These are phyloP conservation scores for Fusarium nisikadoi DNA, from an alignment of 2,329 filamentous ascomycete species.

Conservation along the genomic window DNA sequence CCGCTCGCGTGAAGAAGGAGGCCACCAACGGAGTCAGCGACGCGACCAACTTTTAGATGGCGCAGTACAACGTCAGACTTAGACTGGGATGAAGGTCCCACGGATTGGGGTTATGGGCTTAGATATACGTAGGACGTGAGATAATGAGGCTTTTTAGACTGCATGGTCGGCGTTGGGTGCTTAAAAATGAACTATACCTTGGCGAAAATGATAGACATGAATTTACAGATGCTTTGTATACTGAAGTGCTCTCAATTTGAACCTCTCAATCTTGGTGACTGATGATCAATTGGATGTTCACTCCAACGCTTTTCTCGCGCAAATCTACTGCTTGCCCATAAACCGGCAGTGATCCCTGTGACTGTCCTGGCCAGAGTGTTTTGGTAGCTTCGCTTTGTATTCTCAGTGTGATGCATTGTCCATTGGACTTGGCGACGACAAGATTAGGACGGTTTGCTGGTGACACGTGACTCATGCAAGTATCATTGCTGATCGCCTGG, in stretches of 20 bases:
- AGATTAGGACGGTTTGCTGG: not conserved
- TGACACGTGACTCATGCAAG: not conserved
- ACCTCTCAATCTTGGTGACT: not conserved
- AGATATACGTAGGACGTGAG: constrained; percentile 30
- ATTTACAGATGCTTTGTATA: constrained; percentile 10
- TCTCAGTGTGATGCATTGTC: not conserved
- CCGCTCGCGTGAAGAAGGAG: constrained; percentile 21
- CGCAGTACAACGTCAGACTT: not conserved
- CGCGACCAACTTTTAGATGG: constrained; percentile 22
- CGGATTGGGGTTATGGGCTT: constrained; percentile 5
- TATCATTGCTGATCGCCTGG: not conserved
- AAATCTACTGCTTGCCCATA: too few relatives aligned
- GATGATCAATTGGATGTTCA: not conserved
- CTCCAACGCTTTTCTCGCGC: too few relatives aligned
- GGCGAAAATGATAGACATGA: constrained; percentile 31
- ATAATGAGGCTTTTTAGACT: constrained; percentile 34
- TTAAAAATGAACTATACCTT: constrained; percentile 33
- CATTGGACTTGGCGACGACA: not conserved
- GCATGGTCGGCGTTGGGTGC: constrained; percentile 29
- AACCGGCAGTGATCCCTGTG: rapidly evolving
- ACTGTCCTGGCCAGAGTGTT: too few relatives aligned
- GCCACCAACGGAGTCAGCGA: constrained; percentile 20
- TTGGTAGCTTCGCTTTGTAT: not conserved
- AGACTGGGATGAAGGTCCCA: constrained; percentile 4
- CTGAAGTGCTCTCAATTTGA: constrained; percentile 33